A percentile compares a stretch with the other conserved stretches of the same genome.
These are phyloP conservation scores for Onygenales sp. DNA, from an alignment of 2,329 filamentous ascomycete genomes.

Conservation along the genomic window DNA sequence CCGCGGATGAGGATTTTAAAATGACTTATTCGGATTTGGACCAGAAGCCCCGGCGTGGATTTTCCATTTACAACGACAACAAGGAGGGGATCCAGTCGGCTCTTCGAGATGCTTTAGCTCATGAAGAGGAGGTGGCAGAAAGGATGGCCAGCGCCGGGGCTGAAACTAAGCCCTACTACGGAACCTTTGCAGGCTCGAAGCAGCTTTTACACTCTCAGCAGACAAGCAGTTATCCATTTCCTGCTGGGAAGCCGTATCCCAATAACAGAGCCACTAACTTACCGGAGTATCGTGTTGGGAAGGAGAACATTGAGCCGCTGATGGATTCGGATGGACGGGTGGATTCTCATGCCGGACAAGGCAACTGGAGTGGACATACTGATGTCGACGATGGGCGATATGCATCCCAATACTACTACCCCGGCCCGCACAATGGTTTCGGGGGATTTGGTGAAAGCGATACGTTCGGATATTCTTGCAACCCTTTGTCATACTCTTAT, in stretches of 20 bases:
- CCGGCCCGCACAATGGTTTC: conserved; percentile 15
- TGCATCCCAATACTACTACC: conserved; percentile 19
- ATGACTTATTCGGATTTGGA: conserved; percentile 22
- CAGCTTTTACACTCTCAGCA: neutral
- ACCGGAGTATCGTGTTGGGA: conserved; percentile 13
- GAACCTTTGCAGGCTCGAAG: neutral
- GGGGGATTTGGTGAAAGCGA: conserved; percentile 17
- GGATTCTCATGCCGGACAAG: conserved; percentile 16
- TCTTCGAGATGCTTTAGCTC: neutral
- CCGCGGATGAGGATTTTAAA: conserved; percentile 25
- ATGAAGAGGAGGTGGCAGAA: neutral
- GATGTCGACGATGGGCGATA: conserved; percentile 13
- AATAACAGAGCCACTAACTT: conserved; percentile 7
- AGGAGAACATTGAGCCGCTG: conserved; percentile 32
- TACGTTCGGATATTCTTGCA: conserved; percentile 20
- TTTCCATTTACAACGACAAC: conserved; percentile 30
- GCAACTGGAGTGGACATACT: conserved; percentile 16
- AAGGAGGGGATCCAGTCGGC: conserved; percentile 1
- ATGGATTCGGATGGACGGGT: conserved; percentile 10
- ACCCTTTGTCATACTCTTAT: conserved; percentile 24
- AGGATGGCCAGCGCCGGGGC: neutral
- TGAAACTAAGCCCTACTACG: neutral
- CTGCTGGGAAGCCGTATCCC: conserved; percentile 9
- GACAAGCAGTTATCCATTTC: conserved; percentile 8
- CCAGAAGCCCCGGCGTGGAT: conserved; percentile 19